Evolutionary conservation across 2,329 filamentous ascomycete species (phyloP).

Genomic region (Ceratocystis destructans): DNA sequence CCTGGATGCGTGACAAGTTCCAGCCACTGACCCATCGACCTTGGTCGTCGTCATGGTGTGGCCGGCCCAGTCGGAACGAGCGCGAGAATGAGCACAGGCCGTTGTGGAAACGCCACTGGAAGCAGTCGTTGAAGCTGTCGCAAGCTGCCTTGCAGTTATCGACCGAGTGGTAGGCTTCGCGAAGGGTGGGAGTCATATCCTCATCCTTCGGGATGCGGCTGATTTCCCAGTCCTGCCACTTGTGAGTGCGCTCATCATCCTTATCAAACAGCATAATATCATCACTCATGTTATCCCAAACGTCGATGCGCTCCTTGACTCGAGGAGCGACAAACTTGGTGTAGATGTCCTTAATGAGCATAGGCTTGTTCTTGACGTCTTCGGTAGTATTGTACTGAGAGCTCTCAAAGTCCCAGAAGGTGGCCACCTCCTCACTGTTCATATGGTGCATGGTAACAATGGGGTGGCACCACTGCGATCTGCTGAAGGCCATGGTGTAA

Average conservation of each 20-base stretch:
- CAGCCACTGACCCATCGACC: slow-evolving; percentile 30
- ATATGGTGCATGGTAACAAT: slow-evolving; percentile 44
- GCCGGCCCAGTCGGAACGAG: slow-evolving; percentile 30
- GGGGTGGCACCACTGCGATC: slow-evolving; percentile 41
- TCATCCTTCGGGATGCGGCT: slow-evolving; percentile 26
- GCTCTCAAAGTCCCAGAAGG: slow-evolving; percentile 39
- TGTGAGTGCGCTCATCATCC: slow-evolving; percentile 24
- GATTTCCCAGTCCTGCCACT: slow-evolving; percentile 22
- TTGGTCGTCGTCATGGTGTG: slow-evolving; percentile 26
- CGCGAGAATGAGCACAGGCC: slow-evolving; percentile 28
- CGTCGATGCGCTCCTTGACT: slow-evolving; percentile 28
- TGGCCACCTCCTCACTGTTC: slow-evolving; percentile 36
- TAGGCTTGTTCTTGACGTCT: slow-evolving; percentile 21
- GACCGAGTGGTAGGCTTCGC: slow-evolving; percentile 30
- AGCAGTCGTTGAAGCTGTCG: slow-evolving; percentile 27
- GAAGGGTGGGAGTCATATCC: slow-evolving; percentile 28
- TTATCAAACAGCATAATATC: slow-evolving; percentile 31
- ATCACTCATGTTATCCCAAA: slow-evolving; percentile 43
- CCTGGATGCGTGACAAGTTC: slow-evolving; percentile 30
- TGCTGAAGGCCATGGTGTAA: slow-evolving; percentile 34
- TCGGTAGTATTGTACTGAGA: slow-evolving; percentile 24
- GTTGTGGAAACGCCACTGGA: slow-evolving; percentile 31
- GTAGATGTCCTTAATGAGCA: slow-evolving; percentile 37
- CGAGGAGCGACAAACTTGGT: slow-evolving; percentile 32
- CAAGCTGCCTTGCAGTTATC: slow-evolving; percentile 35